Percentiles rank a stretch among this genome's conserved stretches.
Evolutionary conservation across 371 early-diverging fungal genomes (phyloP).

Genomic region (Rhizopus arrhizus): DNA sequence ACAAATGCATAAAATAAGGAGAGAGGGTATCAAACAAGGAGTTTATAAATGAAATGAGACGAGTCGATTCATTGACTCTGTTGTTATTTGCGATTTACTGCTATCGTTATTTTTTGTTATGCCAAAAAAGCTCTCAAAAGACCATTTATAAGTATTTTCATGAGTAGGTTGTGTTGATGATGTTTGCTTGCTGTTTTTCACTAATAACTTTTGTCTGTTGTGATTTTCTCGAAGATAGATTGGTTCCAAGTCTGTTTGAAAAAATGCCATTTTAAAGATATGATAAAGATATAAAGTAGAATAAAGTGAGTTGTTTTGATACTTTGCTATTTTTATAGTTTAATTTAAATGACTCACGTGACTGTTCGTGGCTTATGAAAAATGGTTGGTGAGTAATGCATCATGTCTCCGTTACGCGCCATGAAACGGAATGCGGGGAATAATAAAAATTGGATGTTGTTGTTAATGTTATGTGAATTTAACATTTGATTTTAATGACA

Average conservation of each 20-base stretch:
- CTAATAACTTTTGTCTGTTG: background rate
- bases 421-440: too few relatives aligned
- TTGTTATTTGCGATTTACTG: constrained; percentile 10
- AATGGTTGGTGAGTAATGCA: background rate
- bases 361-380: background rate
- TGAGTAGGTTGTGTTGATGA: background rate
- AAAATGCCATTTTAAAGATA: constrained; percentile 16
- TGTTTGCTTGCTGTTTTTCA: background rate
- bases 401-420: too few relatives aligned
- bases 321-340: background rate
- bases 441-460: too few relatives aligned
- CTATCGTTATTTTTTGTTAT: background rate
- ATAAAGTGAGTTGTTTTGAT: background rate
- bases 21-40: constrained; percentile 1
- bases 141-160: background rate
- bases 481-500: too few relatives aligned
- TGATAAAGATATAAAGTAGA: background rate
- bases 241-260: constrained; percentile 25
- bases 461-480: too few relatives aligned
- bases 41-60: constrained; percentile 24
- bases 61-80: constrained; percentile 25
- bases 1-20: constrained; percentile 1
- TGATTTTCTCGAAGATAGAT: constrained; percentile 27
- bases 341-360: constrained; percentile 1
- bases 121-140: background rate